These are phyloP conservation scores for Microsporum ferrugineum DNA, from an alignment of 2,329 filamentous ascomycete genomes.

Conservation along the genomic window DNA sequence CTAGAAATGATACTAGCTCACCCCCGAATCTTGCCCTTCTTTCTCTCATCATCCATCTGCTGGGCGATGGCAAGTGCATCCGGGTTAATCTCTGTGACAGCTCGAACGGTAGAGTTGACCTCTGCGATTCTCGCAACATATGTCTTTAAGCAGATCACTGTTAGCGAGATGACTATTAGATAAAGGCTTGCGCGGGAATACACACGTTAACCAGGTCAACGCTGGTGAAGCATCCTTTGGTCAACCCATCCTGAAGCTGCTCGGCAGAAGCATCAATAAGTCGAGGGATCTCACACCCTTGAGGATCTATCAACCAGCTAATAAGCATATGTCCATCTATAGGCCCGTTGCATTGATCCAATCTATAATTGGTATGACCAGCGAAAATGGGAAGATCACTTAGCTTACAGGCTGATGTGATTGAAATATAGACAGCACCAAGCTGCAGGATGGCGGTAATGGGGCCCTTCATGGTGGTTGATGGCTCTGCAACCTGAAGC, in stretches of 20 bases:
- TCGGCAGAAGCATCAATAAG: slow-evolving; percentile 44
- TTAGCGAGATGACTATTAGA: not conserved
- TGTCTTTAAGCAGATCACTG: slow-evolving; percentile 24
- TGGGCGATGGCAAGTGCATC: slow-evolving; percentile 50
- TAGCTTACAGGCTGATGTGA: not conserved
- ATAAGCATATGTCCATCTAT: not conserved
- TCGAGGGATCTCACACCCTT: not conserved
- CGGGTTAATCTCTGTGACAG: slow-evolving; percentile 51
- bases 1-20: not conserved
- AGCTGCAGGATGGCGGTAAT: not conserved
- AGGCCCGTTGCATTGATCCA: not conserved
- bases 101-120: slow-evolving; percentile 42
- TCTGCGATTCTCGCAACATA: slow-evolving; percentile 43
- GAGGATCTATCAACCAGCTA: not conserved
- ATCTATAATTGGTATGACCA: not conserved
- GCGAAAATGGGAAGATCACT: not conserved
- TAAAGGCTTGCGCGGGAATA: not conserved
- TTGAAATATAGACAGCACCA: not conserved
- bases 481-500: not conserved
- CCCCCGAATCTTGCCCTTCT: slow-evolving; percentile 35
- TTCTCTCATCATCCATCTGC: slow-evolving; percentile 46
- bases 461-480: not conserved
- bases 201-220: slow-evolving; percentile 43
- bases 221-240: slow-evolving; percentile 42
- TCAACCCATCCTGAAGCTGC: slow-evolving; percentile 40